A percentile compares a stretch with the other conserved stretches of the same genome.
These are phyloP conservation scores for Stemphylium lycopersici DNA, from an alignment of 2,329 filamentous ascomycete genomes.

Conservation along the genomic window DNA sequence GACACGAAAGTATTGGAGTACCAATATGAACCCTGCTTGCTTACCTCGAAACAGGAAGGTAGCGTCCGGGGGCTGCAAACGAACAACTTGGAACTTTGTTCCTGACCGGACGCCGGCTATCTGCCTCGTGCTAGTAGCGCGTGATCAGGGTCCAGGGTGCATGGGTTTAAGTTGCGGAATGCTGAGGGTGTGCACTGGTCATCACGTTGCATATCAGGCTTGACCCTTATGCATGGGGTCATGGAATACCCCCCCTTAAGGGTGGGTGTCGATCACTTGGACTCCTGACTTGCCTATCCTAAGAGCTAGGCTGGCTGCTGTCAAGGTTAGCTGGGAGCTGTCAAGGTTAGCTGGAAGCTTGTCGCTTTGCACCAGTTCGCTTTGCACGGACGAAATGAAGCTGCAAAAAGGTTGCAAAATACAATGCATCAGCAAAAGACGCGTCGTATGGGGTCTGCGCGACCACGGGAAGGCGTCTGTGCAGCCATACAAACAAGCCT, in stretches of 20 bases:
- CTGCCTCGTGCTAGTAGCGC: slow-evolving; percentile 1
- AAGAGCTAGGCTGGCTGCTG: background rate
- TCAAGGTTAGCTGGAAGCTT: too few species aligned
- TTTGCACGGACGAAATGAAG: too few species aligned
- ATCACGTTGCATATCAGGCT: slow-evolving; percentile 8
- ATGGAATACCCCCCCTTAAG: background rate
- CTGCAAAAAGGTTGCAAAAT: too few species aligned
- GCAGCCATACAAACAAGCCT: slow-evolving; percentile 1
- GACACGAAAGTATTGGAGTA: background rate
- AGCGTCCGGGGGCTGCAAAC: background rate
- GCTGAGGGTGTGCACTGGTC: background rate
- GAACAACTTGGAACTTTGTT: background rate
- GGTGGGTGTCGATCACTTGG: slow-evolving; percentile 12
- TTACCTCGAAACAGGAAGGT: slow-evolving; percentile 1
- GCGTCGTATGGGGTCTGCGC: background rate
- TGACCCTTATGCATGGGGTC: slow-evolving; percentile 6
- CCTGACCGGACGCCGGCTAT: too few species aligned
- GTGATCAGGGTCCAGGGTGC: background rate
- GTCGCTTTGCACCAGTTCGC: too few species aligned
- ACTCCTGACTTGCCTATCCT: background rate
- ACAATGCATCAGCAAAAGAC: too few species aligned
- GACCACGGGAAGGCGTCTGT: background rate
- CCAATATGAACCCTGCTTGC: background rate
- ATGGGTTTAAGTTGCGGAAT: too few species aligned
- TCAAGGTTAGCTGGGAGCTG: too few species aligned